These are phyloP conservation scores for Didymella pomorum DNA, from an alignment of 2,329 filamentous ascomycete genomes.

Conservation along the genomic window DNA sequence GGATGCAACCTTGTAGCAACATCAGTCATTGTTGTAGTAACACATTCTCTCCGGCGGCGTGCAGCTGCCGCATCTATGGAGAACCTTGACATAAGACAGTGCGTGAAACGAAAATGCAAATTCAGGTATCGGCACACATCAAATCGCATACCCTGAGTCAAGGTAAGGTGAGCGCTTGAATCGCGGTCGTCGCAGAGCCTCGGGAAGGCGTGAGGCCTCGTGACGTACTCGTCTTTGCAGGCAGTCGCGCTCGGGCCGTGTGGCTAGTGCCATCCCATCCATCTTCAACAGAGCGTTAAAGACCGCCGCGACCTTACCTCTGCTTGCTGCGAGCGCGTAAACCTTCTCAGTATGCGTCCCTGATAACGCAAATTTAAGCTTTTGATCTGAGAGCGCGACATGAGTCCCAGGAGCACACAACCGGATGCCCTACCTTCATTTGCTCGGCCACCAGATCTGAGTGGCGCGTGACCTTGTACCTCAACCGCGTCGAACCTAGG, in stretches of 20 bases:
- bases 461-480: slow-evolving; percentile 27
- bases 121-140: background rate
- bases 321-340: slow-evolving; percentile 20
- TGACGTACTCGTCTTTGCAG: slow-evolving; percentile 34
- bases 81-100: background rate
- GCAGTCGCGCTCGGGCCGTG: slow-evolving; percentile 15
- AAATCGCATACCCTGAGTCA: background rate
- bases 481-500: slow-evolving; percentile 9
- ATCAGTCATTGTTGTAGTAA: slow-evolving; percentile 14
- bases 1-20: slow-evolving; percentile 24
- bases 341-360: background rate
- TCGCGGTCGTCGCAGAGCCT: slow-evolving; percentile 2
- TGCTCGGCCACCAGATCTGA: slow-evolving; percentile 29
- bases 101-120: background rate
- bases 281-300: slow-evolving; percentile 18
- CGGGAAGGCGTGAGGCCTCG: slow-evolving; percentile 6
- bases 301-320: slow-evolving; percentile 17
- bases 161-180: background rate
- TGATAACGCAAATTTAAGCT: background rate
- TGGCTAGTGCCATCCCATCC: slow-evolving; percentile 17
- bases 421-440: background rate
- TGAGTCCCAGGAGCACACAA: background rate
- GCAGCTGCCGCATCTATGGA: background rate
- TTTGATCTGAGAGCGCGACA: background rate
- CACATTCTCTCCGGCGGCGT: slow-evolving; percentile 3